phyloP scores from a whole-genome alignment of 345 rosid species.

The Schrenkiella parvula region DNA sequence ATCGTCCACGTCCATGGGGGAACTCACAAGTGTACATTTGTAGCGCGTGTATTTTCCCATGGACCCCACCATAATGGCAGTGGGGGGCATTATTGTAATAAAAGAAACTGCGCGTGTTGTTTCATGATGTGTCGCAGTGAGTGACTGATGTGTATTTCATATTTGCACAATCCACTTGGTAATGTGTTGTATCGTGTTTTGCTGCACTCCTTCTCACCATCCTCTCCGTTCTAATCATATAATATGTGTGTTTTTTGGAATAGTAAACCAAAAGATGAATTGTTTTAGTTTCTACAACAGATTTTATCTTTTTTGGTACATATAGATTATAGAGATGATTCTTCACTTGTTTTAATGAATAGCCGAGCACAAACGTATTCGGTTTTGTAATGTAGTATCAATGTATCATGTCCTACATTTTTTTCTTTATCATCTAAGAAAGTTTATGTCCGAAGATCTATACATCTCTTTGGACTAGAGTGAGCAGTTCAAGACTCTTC shows the following conservation, averaged over 20 bases:
- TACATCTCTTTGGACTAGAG: background rate
- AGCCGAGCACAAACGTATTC: background rate
- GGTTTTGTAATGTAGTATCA: background rate
- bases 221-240: constrained; percentile 1
- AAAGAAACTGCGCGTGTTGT: constrained; percentile 29
- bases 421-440: background rate
- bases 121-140: constrained; percentile 23
- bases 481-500: background rate
- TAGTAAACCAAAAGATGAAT: background rate
- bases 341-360: background rate
- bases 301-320: background rate
- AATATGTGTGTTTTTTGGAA: background rate
- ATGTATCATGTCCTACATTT: background rate
- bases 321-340: background rate
- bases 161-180: constrained; percentile 31
- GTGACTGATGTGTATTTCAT: constrained; percentile 20
- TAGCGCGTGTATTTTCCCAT: background rate
- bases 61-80: constrained; percentile 16
- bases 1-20: background rate
- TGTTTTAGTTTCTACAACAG: background rate
- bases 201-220: constrained; percentile 17
- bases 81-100: constrained; percentile 2
- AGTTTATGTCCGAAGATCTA: no score
- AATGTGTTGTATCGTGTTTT: constrained; percentile 8
- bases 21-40: constrained; percentile 27